phyloP scores from a whole-genome alignment of 2,329 filamentous ascomycete species.

The Arthroderma sp. region DNA sequence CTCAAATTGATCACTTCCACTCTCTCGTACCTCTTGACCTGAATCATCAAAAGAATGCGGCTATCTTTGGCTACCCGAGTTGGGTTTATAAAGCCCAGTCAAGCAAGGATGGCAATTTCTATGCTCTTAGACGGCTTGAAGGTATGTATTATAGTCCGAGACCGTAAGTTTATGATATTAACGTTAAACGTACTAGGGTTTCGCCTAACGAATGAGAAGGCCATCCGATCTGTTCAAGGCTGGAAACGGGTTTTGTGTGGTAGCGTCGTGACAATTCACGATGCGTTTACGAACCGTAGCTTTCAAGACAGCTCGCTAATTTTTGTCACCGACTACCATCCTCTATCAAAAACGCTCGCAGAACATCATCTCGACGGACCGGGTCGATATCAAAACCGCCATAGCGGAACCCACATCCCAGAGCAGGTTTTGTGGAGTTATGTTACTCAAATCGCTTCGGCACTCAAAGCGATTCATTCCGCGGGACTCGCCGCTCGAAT shows the following conservation, averaged over 20 bases:
- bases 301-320: constrained; percentile 93
- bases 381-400: constrained; percentile 30
- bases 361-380: constrained; percentile 52
- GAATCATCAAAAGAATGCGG: constrained; percentile 61
- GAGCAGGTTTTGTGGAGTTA: constrained; percentile 84
- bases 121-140: constrained; percentile 75
- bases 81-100: constrained; percentile 95
- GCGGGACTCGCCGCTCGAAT: constrained; percentile 71
- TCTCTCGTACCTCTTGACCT: constrained; percentile 82
- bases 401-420: constrained; percentile 38
- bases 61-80: constrained; percentile 73
- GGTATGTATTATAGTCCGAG: constrained; percentile 32
- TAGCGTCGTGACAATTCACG: constrained; percentile 72
- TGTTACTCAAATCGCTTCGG: constrained; percentile 79
- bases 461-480: constrained; percentile 71
- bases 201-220: constrained; percentile 74
- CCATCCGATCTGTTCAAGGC: constrained; percentile 70
- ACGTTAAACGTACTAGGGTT: constrained; percentile 43
- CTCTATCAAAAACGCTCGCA: constrained; percentile 74
- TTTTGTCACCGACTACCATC: constrained; percentile 87
- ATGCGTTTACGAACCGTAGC: constrained; percentile 82
- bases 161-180: not conserved
- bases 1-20: constrained; percentile 73
- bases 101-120: constrained; percentile 76
- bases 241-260: constrained; percentile 80